phyloP scores from a whole-genome alignment of 495 filamentous ascomycete species.

The Tuber borchii region DNA sequence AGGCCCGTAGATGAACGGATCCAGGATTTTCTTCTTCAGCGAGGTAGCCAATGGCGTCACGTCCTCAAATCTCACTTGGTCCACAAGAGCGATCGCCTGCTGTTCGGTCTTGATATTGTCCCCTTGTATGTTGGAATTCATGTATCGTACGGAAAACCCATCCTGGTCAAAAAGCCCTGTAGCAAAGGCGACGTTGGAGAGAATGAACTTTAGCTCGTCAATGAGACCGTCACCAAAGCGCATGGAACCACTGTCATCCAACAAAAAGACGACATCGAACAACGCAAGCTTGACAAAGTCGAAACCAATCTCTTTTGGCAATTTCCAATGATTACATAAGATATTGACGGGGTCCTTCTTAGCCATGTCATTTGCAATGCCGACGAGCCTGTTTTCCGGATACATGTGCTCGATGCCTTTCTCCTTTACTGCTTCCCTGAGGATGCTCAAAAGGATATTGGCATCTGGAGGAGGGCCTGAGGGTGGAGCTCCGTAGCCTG shows the following conservation, averaged over 20 bases:
- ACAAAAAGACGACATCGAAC: conserved; percentile 56
- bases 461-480: conserved; percentile 35
- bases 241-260: conserved; percentile 67
- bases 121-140: conserved; percentile 53
- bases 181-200: conserved; percentile 56
- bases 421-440: conserved; percentile 37
- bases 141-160: conserved; percentile 64
- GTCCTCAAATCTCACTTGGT: conserved; percentile 57
- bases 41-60: conserved; percentile 62
- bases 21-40: conserved; percentile 57
- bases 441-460: conserved; percentile 26
- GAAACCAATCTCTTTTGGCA: conserved; percentile 58
- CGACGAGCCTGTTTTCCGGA: conserved; percentile 24
- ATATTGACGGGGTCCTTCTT: conserved; percentile 34
- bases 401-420: conserved; percentile 36
- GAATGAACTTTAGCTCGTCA: conserved; percentile 59
- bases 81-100: conserved; percentile 55
- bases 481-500: conserved; percentile 19
- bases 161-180: conserved; percentile 65
- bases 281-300: conserved; percentile 63
- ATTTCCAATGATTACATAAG: conserved; percentile 47
- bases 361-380: conserved; percentile 28
- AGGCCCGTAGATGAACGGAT: conserved; percentile 52
- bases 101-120: conserved; percentile 54
- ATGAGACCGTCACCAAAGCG: conserved; percentile 61